phyloP scores from a whole-genome alignment of 2,329 filamentous ascomycete genomes.

The Pseudogymnoascus sp. region DNA sequence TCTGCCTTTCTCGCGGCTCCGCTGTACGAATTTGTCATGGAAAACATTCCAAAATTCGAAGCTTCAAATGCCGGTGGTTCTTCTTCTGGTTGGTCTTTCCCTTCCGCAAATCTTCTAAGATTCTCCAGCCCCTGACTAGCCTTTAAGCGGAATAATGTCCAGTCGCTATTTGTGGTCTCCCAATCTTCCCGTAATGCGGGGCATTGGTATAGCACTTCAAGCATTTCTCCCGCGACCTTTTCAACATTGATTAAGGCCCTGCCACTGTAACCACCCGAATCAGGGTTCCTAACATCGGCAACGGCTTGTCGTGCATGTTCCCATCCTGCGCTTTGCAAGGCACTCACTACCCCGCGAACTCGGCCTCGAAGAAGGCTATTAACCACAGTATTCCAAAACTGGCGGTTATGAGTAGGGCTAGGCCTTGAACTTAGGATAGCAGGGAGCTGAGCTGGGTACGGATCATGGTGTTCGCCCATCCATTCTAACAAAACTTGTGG shows the following conservation, averaged over 20 bases:
- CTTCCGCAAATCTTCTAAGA: constrained; percentile 72
- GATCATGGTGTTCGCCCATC: constrained; percentile 67
- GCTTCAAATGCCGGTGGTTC: constrained; percentile 32
- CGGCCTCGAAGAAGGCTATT: constrained; percentile 67
- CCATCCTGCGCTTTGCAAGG: constrained; percentile 71
- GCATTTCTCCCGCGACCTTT: constrained; percentile 58
- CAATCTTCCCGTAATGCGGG: constrained; percentile 62
- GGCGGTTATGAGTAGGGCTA: constrained; percentile 63
- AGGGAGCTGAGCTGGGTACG: constrained; percentile 58
- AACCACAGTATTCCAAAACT: constrained; percentile 83
- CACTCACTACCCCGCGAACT: constrained; percentile 53
- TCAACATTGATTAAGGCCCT: constrained; percentile 70
- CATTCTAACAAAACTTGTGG: constrained; percentile 76
- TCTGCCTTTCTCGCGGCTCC: constrained; percentile 65
- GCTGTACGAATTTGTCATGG: constrained; percentile 51
- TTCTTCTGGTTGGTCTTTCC: constrained; percentile 43
- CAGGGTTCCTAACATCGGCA: constrained; percentile 46
- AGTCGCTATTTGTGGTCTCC: constrained; percentile 74
- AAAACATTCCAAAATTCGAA: constrained; percentile 33
- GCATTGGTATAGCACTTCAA: constrained; percentile 62
- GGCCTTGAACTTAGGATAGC: constrained; percentile 56
- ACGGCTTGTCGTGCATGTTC: constrained; percentile 58
- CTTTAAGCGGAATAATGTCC: constrained; percentile 73
- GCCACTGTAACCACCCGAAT: constrained; percentile 61
- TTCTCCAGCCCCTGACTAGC: constrained; percentile 60